Base-by-base conservation (phyloP, 306 rosid species). In the Cicer judaicum region DNA sequence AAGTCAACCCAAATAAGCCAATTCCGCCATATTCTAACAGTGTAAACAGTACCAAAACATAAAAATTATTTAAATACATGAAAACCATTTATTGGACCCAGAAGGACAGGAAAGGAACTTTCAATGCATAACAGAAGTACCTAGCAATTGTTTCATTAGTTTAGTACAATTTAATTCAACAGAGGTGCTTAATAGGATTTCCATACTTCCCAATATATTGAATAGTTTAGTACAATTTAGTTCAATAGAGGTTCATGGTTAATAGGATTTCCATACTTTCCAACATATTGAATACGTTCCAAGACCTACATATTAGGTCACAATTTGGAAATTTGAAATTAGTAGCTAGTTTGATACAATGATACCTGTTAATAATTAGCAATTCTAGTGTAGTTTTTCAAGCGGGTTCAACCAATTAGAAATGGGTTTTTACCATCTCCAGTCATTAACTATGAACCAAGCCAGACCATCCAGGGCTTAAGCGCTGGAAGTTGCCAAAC, bases 381-480 rank as follows among this genome's bases (percentile, higher is more conserved):
- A 52, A 57, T 39, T 74, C 15, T n/a, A 64, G 16, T 46, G 21
- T 60, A 18, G 7, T 38, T 54, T 46, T 19, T 2, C 49, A 10
- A 57, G 70, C 64, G 44, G 53, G 40, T 44, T 39, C 64, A 39
- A 48, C 48, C 47, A 73, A 64, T 40, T 47, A 14, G 7, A 44
- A 19, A 52, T 47, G 70, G 46, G n/a, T 50, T 66, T 73, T 55
- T 38, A 52, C 53, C 68, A 72, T 64, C 61, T 72, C 15, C 13
- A 19, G 60, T 65, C 70, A 56, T n/a, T 7, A 62, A 64, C 42
- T 43, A 55, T 39, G 48, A 52, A 69, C 47, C 34, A 29, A 42
- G 78, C 42, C 46, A 47, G 21, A 46, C 68, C 70, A 41, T 81
- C 65, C 50, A 43, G 49, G n/a, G 60, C 70, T 56, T 21, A 70